Base-by-base conservation (phyloP, 352 stramenopile genomes). In the Pseudoperonospora humuli region DNA sequence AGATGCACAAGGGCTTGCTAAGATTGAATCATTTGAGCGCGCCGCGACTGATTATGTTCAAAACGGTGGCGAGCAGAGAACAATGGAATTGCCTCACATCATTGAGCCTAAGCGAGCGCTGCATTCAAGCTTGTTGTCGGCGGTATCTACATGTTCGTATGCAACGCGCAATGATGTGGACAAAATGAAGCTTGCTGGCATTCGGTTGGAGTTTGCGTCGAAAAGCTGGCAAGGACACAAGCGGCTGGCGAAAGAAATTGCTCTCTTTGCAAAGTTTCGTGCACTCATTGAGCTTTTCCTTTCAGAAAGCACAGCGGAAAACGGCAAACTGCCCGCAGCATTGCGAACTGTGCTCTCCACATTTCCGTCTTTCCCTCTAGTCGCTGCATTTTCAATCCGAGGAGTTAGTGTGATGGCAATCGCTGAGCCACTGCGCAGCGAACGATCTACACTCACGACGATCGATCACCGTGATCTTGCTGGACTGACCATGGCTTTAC, bases 151-250 rank as follows among this genome's bases (percentile, higher is more conserved):
- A 7, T 57, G 51, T 11, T 67, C 58, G 3, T 28, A 33, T 27
- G 42, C 14, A 8, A 57, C 11, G 31, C 54, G 21, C 15, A 55
- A 64, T 1, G 70, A 79, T 41, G 61, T 84, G 13, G 64, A 80
- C n/a, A 66, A 77, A 27, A 53, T 86, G 33, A 64, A 67, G 23
- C 45, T 86, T 7, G 66, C 73, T 6, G 74, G 65, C 2, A 45
- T 89, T 9, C 68, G 64, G n/a, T 40, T 89, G n/a, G 55, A 86
- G 47, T 75, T 82, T 32, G 68, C 67, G 1, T 70, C 63, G 0
- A 85, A 84, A 43, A 78, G 50, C 18, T 89, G 74, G 74, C 70
- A 71, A 25, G 77, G 77, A 5, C 71, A 79, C 37, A 86, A 86
- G 31, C 61, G 77, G 5, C 40, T 89, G 19, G 56, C 51, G 2